Evolutionary conservation across 306 rosid species (phyloP), one percentile per base, ranked within the genome.

Genomic region (Abrus pulchellus): DNA sequence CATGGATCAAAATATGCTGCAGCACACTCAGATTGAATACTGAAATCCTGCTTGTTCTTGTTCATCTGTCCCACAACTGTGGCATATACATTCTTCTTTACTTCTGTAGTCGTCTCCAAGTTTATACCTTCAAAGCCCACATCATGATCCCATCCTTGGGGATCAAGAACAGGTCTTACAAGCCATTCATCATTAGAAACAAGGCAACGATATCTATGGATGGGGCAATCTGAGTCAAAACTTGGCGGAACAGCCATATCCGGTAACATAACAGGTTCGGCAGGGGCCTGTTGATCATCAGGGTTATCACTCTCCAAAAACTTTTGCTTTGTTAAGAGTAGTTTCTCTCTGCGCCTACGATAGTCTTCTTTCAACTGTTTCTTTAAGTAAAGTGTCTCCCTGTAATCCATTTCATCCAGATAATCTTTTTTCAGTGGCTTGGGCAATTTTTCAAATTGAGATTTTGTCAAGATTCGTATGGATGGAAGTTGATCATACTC

Each of bases 131-230:
- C 99, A 2, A 96, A 93, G 30, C 98, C 84, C 62, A 90, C 93
- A 83, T 96, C 99, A 14, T 93, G 97, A 89, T 96, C 99, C 97
- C 96, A 93, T 77, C 98, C 98, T 81, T 92, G 97, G 74, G 93
- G 91, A 82, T 96, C 98, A 84, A 90, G 94, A 88, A 93, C 98
- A 54, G 99, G 98, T 80, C 97, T 96, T 71, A 87, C 92, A 79
- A 88, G 87, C 90, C 91, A 96, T 73, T 88, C 92, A 38, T 92
- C 98, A 85, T 79, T 71, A 7, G 84, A 74, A 72, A 88, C 81
- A 74, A 93, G 87, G 86, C 93, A 88, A 65, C 92, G 98, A 41
- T 96, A 96, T 88, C 97, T 93, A 76, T 93, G 94, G 32, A 80
- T 63, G 36, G 91, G 86, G 50, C 85, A 87, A 64, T 92, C 78